Base-by-base conservation (phyloP, 768 basidiomycete genomes). In the Trametes coccinea region DNA sequence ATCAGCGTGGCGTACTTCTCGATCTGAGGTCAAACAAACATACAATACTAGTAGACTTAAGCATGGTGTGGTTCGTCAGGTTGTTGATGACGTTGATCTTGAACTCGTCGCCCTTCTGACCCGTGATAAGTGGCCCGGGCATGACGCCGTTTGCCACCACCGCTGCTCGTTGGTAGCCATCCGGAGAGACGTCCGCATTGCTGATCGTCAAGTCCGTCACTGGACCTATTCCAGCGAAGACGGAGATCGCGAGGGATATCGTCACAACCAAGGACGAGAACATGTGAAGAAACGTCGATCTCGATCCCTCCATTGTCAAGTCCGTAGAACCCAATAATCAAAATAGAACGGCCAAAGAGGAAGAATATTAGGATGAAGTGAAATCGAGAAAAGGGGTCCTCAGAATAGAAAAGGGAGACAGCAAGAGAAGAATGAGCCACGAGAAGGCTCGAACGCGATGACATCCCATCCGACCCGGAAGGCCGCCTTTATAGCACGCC, bases 141-240 rank as follows among this genome's bases (percentile, higher is more conserved):
- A 60, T 61, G 10, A 49, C 56, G 22, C 52, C 56, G 48, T 67
- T 65, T 27, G 60, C 62, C 5, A 65, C 59, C 29, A 68, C 61
- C 34, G 56, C 67, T 59, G 50, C 58, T 22, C 73, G 58, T 5
- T 27, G 7, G 55, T 58, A 73, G 8, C 73, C 73, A 55, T 74
- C 74, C 8, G 74, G 73, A 11, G 66, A 45, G 39, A 75, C 53
- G 4, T 62, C 16, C 5, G 56, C 66, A 14, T 63, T 56, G 40
- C 51, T 49, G 53, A 66, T 52, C n/a, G 61, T 59, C 31, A 66
- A 59, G 65, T 66, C 65, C n/a, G 65, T 34, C 22, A 57, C 48
- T 30, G 65, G 65, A 3, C 65, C 65, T 5, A 66, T 53, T 13
- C 44, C 61, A 34, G 64, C 64, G 33, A 49, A 37, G 2, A 41